These are phyloP conservation scores for Diaporthe sp. DNA, from an alignment of 2,329 filamentous ascomycete species.

Conservation along the genomic window DNA sequence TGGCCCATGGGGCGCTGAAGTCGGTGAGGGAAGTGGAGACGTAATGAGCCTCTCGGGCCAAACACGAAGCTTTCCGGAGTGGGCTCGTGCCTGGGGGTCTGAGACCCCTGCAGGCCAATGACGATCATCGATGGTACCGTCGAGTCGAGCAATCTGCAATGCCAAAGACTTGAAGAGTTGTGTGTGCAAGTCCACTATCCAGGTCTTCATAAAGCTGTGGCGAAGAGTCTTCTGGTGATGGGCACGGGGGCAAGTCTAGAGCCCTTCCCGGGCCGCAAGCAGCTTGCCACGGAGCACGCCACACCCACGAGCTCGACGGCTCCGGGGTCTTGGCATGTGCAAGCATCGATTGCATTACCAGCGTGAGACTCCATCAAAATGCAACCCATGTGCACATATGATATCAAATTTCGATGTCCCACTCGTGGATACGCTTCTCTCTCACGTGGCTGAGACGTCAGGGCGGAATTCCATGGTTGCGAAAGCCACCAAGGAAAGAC, in stretches of 20 bases:
- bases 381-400: background rate
- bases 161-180: background rate
- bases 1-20: slow-evolving; percentile 26
- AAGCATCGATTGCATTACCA: background rate
- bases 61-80: slow-evolving; percentile 32
- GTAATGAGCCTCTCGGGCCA: slow-evolving; percentile 32
- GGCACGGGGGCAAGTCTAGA: background rate
- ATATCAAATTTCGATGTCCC: slow-evolving; percentile 6
- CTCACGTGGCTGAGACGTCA: background rate
- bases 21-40: slow-evolving; percentile 36
- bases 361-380: background rate
- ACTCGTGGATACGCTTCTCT: background rate
- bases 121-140: slow-evolving; percentile 3
- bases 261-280: slow-evolving; percentile 8
- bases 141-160: slow-evolving; percentile 13
- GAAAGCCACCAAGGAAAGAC: background rate
- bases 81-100: slow-evolving; percentile 29
- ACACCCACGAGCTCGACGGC: background rate
- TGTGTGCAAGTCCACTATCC: background rate
- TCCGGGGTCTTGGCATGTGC: slow-evolving; percentile 3
- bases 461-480: background rate
- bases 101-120: slow-evolving; percentile 29
- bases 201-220: background rate
- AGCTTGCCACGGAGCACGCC: background rate
- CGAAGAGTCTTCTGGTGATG: background rate